Percentiles rank a stretch among this genome's conserved stretches.
Evolutionary conservation across 345 rosid genomes (phyloP).

Genomic region (Ricinus communis): DNA sequence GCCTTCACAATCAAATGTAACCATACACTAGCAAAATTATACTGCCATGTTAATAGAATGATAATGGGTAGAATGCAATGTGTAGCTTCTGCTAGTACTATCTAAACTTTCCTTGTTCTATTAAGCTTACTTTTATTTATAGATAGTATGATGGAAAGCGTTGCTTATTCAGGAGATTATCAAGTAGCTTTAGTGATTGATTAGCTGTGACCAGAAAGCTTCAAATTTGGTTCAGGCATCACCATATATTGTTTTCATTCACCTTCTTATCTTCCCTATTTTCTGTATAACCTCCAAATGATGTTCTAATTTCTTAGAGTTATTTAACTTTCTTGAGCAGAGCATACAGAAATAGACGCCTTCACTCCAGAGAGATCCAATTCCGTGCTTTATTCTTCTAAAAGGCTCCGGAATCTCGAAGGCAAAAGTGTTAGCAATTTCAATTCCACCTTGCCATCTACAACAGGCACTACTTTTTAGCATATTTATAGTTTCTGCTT

Average conservation of each 20-base stretch:
- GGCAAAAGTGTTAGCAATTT: conserved; percentile 35
- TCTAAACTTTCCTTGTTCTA: neutral
- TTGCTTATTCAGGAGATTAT: neutral
- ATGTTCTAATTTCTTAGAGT: conserved; percentile 9
- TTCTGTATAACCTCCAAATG: conserved; percentile 1
- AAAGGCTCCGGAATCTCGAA: conserved; percentile 40
- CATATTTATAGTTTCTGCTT: conserved; percentile 17
- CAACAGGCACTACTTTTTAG: conserved; percentile 46
- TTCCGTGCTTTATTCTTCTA: conserved; percentile 39
- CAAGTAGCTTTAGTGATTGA: neutral
- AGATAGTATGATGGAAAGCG: neutral
- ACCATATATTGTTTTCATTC: conserved; percentile 1
- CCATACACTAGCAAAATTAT: neutral
- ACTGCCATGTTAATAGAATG: neutral
- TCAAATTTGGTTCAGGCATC: neutral
- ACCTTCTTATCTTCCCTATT: conserved; percentile 9
- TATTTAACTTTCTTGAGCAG: conserved; percentile 33
- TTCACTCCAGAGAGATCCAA: conserved; percentile 45
- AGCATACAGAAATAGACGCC: conserved; percentile 27
- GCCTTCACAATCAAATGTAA: neutral
- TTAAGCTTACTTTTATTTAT: conserved; percentile 1
- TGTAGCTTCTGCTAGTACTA: neutral
- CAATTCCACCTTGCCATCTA: conserved; percentile 44
- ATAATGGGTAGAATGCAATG: neutral
- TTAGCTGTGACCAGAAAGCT: neutral